These are phyloP conservation scores for Cystoisospora suis DNA, from an alignment of 169 alveolate genomes.

Conservation along the genomic window DNA sequence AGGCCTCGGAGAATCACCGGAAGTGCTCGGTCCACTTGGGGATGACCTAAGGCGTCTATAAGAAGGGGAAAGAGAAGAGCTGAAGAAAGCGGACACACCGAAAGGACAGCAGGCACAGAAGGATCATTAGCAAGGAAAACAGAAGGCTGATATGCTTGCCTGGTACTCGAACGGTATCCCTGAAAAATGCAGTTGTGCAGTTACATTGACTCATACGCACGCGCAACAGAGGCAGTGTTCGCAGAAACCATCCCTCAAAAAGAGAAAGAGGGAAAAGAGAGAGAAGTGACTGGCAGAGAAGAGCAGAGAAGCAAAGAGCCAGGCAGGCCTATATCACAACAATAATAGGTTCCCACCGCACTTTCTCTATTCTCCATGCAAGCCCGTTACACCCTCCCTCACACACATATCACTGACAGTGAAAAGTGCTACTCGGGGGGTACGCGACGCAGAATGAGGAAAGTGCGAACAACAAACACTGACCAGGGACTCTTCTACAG, in stretches of 20 bases:
- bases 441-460: too few relatives aligned
- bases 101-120: background rate
- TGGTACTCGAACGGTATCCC: too few relatives aligned
- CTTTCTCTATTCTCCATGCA: too few relatives aligned
- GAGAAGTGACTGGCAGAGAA: background rate
- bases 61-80: conserved; percentile 23
- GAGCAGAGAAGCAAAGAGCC: background rate
- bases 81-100: background rate
- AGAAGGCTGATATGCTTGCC: background rate
- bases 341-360: too few relatives aligned
- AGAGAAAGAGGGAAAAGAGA: background rate
- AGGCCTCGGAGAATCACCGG: background rate
- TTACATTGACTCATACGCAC: background rate
- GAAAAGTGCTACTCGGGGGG: too few relatives aligned
- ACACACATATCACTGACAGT: too few relatives aligned
- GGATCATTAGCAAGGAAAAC: background rate
- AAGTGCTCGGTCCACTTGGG: conserved; percentile 14
- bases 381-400: too few relatives aligned
- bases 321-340: background rate
- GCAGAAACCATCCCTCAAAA: background rate
- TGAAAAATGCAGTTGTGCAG: background rate
- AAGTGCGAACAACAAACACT: too few relatives aligned
- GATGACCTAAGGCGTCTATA: conserved; percentile 1
- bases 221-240: background rate
- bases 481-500: background rate